phyloP scores from a whole-genome alignment of 257 asterid genomes.

The Gynochthodes officinalis region DNA sequence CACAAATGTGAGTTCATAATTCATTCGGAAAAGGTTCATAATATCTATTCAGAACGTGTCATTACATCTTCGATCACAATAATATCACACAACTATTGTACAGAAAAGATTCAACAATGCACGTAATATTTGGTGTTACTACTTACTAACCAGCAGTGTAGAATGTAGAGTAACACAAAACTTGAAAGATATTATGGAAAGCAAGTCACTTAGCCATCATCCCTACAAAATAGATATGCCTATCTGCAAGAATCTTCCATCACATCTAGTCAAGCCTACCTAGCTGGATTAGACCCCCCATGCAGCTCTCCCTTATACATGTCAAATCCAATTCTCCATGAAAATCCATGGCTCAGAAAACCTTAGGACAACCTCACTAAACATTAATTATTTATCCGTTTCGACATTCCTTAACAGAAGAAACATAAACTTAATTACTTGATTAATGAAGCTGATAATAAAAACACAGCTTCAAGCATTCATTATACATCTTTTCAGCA shows the following conservation, averaged over 20 bases:
- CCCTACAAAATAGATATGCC: conserved; percentile 5
- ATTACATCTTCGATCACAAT: too few species aligned
- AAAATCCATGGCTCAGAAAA: conserved; percentile 1
- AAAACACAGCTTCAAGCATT: conserved; percentile 12
- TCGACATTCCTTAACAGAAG: background rate
- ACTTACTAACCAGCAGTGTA: too few species aligned
- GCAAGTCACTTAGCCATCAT: too few species aligned
- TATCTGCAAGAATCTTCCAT: conserved; percentile 28
- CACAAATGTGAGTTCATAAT: too few species aligned
- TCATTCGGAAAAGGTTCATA: too few species aligned
- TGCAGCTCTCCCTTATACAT: conserved; percentile 7
- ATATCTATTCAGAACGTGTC: too few species aligned
- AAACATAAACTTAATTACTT: background rate
- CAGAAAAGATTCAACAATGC: too few species aligned
- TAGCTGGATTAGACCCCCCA: conserved; percentile 33
- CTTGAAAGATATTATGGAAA: too few species aligned
- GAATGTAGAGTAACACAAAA: too few species aligned
- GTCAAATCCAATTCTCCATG: conserved; percentile 18
- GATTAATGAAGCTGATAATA: conserved; percentile 10
- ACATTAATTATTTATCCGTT: background rate
- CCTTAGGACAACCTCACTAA: background rate
- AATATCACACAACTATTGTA: too few species aligned
- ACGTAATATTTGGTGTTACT: too few species aligned
- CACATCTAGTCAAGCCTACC: conserved; percentile 25
- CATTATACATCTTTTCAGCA: background rate